Evolutionary conservation across 2,329 filamentous ascomycete species (phyloP).

Genomic region (Paramyrothecium sp.): DNA sequence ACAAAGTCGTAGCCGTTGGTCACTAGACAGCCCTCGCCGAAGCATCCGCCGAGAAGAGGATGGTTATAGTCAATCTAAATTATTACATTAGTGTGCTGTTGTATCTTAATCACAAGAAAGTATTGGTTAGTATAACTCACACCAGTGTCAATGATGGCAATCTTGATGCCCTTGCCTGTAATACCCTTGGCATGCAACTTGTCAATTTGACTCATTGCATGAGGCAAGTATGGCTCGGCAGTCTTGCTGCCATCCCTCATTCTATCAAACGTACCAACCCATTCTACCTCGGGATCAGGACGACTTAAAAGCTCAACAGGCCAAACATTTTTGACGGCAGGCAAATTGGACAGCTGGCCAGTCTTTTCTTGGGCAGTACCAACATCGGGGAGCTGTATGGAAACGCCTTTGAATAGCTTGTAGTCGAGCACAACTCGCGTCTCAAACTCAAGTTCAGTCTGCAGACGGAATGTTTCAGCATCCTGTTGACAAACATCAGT

Average conservation of each 20-base stretch:
- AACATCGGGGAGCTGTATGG: constrained; percentile 18
- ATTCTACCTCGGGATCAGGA: neutral
- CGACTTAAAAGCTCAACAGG: constrained; percentile 19
- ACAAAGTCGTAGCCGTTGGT: constrained; percentile 41
- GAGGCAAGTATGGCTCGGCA: constrained; percentile 22
- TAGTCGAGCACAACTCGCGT: constrained; percentile 8
- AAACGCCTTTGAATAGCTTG: constrained; percentile 19
- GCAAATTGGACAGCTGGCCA: constrained; percentile 2
- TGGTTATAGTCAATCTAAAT: constrained; percentile 55
- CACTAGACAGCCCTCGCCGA: constrained; percentile 55
- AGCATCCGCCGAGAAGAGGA: constrained; percentile 61
- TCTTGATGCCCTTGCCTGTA: constrained; percentile 45
- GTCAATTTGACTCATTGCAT: constrained; percentile 51
- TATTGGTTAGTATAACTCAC: constrained; percentile 27
- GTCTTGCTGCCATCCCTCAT: neutral
- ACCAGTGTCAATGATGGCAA: constrained; percentile 50
- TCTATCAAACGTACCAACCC: neutral
- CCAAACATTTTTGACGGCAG: constrained; percentile 23
- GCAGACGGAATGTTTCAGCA: constrained; percentile 2
- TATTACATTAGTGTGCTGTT: constrained; percentile 11
- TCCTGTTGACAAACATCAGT: constrained; percentile 8
- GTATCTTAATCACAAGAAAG: neutral
- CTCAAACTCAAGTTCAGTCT: neutral
- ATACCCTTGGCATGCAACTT: constrained; percentile 42
- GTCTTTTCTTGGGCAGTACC: constrained; percentile 28